These are phyloP conservation scores for Scedosporium aurantiacum DNA, from an alignment of 2,329 filamentous ascomycete species.

Conservation along the genomic window DNA sequence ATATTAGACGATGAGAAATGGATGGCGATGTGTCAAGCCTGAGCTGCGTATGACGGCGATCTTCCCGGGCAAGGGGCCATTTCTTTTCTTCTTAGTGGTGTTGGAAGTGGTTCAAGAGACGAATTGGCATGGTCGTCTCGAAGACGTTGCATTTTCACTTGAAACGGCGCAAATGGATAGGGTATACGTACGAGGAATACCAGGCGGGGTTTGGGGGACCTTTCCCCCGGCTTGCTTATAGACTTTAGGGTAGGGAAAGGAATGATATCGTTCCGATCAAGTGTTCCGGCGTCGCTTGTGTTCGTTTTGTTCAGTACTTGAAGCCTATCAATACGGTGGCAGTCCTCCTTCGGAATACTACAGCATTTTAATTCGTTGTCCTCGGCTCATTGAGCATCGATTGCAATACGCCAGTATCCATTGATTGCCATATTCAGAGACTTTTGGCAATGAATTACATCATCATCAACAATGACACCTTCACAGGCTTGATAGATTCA, in stretches of 20 bases:
- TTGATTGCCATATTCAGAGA: too few species aligned
- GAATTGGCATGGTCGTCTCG: neutral
- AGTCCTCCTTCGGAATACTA: too few species aligned
- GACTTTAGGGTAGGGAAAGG: neutral
- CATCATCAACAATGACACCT: too few species aligned
- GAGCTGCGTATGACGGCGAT: neutral
- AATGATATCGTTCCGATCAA: neutral
- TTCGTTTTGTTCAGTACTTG: neutral
- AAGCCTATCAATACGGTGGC: neutral
- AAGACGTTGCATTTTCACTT: neutral
- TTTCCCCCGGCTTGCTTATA: constrained; percentile 3
- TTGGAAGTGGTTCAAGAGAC: neutral
- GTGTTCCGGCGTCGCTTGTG: neutral
- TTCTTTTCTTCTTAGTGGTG: neutral
- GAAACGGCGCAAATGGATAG: neutral
- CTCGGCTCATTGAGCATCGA: too few species aligned
- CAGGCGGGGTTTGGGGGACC: neutral
- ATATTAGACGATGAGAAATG: neutral
- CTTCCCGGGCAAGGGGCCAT: neutral
- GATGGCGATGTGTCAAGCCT: neutral
- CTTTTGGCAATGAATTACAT: too few species aligned
- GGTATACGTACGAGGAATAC: constrained; percentile 2
- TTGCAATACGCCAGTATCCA: too few species aligned
- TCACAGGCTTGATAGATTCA: too few species aligned
- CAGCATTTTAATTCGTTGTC: too few species aligned